Conservation (phyloP, 1,139 yeast genomes). For the Yamadazyma diddensiae region DNA sequence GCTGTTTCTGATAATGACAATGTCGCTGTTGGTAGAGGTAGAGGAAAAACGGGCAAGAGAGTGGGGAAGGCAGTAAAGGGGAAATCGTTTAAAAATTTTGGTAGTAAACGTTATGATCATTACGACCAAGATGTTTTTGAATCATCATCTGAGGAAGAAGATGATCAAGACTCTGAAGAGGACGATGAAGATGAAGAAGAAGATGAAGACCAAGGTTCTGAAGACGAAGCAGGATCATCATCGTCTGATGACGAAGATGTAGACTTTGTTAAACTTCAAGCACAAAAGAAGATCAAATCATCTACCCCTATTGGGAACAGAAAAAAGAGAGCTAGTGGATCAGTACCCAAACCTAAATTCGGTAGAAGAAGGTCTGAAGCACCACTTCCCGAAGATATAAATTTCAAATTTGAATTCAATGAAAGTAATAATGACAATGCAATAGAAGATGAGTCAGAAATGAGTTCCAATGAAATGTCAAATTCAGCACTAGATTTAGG, state of each 20-base stretch:
- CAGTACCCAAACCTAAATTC: slow-evolving; percentile 25
- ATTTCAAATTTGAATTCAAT: slow-evolving; percentile 57
- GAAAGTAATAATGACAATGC: slow-evolving; percentile 23
- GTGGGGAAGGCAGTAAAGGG: slow-evolving; percentile 14
- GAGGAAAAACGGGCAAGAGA: slow-evolving; percentile 8
- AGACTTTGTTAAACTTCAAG: slow-evolving; percentile 68
- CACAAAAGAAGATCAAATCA: slow-evolving; percentile 58
- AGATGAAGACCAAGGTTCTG: slow-evolving; percentile 30
- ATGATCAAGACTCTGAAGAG: slow-evolving; percentile 23
- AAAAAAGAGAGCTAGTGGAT: slow-evolving; percentile 14
- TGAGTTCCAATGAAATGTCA: slow-evolving; percentile 25
- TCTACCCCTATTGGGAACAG: slow-evolving; percentile 33
- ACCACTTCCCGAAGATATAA: slow-evolving; percentile 47
- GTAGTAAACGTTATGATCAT: slow-evolving; percentile 9
- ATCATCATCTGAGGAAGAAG: slow-evolving; percentile 21
- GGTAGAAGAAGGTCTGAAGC: slow-evolving; percentile 41
- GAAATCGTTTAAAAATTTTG: slow-evolving; percentile 13
- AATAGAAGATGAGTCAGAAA: slow-evolving; percentile 24
- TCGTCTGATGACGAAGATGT: slow-evolving; percentile 65
- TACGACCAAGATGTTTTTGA: no score
- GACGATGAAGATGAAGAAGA: slow-evolving; percentile 32
- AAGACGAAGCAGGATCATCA: slow-evolving; percentile 22
- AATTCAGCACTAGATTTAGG: slow-evolving; percentile 1
- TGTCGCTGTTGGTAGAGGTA: slow-evolving; percentile 18
- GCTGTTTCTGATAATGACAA: slow-evolving; percentile 40